Conservation (phyloP, 2,329 filamentous ascomycete genomes). For the Aspergillus viridinutans region DNA sequence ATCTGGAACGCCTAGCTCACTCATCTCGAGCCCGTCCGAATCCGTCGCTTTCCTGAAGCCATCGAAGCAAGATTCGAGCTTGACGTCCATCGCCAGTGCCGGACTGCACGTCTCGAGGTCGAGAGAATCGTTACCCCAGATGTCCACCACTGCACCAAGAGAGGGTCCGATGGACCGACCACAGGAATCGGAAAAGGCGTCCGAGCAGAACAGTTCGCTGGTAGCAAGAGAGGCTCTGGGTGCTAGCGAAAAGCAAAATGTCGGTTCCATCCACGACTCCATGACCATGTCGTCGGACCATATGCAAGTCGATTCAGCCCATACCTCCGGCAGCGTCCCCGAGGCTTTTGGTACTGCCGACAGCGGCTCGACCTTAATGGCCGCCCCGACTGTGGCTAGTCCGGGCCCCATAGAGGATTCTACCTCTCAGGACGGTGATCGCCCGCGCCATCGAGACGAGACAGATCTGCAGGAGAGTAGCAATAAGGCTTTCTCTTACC, state of each 20-base stretch:
- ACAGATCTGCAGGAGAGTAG: constrained; percentile 37
- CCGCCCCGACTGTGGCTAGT: constrained; percentile 47
- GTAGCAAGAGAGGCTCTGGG: constrained; percentile 40
- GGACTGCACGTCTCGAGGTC: constrained; percentile 40
- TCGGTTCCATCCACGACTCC: constrained; percentile 44
- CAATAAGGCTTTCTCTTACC: constrained; percentile 61
- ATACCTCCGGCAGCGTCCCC: constrained; percentile 48
- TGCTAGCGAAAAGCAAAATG: constrained; percentile 33
- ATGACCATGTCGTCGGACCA: constrained; percentile 47
- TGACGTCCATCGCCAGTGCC: constrained; percentile 41
- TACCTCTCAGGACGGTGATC: constrained; percentile 40
- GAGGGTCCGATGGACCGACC: constrained; percentile 42
- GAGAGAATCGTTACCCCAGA: constrained; percentile 34
- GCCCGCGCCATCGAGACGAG: constrained; percentile 33
- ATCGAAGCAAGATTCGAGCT: constrained; percentile 34
- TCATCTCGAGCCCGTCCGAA: constrained; percentile 28
- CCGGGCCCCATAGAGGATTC: constrained; percentile 45
- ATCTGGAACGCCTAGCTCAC: constrained; percentile 23
- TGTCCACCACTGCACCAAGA: constrained; percentile 53
- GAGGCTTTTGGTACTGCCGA: constrained; percentile 50
- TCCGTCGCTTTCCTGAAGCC: constrained; percentile 33
- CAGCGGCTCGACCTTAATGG: constrained; percentile 48
- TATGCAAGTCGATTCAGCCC: constrained; percentile 46
- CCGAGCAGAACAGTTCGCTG: constrained; percentile 35
- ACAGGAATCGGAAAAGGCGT: constrained; percentile 29